Evolutionary conservation across 495 filamentous ascomycete species (phyloP), one percentile per base, ranked within the genome.

Genomic region (Extremus antarcticus): DNA sequence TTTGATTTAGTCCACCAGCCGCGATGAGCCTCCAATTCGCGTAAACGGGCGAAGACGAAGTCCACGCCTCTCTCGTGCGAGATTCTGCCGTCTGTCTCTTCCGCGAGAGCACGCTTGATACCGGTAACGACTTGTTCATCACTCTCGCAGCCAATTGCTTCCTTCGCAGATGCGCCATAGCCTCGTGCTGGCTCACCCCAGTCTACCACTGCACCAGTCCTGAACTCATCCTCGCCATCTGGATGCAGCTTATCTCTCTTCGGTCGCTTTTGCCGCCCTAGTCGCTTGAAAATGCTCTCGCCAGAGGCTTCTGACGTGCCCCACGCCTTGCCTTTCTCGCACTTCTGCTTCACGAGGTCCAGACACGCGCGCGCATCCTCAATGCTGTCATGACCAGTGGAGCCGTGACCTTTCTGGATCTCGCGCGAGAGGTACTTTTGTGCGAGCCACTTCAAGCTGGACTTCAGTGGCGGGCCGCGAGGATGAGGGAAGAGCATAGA

Each of bases 311-410:
- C 89, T 49, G 76, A 78, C 0, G 82, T 84, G 9, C 88, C 92
- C 83, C 90, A 98, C 29, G 71, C 69, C 47, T 82, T 82, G 40
- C 94, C 92, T 62, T 86, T 88, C 63, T 96, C 89, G 66, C 94
- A 95, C 67, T 98, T 98, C 66, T 87, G 81, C 65, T 91, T 95
- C 10, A 95, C 81, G 1, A 98, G 81, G 59, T 98, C 94, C 16
- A 98, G 79, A 53, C 87, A 90, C 2, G 92, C 88, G 43, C 76
- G 80, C 15, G 92, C 87, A 65, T 98, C 92, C 70, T 98, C 94
- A 62, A 95, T 77, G 24, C 86, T 88, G 74, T 96, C 83, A 63
- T 98, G 92, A 9, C 92, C 92, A 17, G 71, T 77, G 1, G 70
- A 73, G 24, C 74, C 74, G 52, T 81, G 75, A 8, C 83, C 84